These are phyloP conservation scores for Nemophila menziesii DNA, from an alignment of 257 asterid species.

Conservation along the genomic window DNA sequence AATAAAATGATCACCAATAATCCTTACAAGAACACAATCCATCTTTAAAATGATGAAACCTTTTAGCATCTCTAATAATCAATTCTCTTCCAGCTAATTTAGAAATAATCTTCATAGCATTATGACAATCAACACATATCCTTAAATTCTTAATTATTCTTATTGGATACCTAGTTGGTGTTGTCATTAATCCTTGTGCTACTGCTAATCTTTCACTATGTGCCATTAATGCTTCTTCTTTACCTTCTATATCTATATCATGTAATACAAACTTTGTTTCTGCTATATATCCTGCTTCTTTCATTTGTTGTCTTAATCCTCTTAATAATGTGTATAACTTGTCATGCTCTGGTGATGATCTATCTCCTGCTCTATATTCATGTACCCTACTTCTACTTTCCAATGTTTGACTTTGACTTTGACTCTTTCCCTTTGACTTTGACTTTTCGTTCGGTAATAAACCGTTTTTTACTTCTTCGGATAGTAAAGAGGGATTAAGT, in stretches of 20 bases:
- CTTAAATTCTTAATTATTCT: slow-evolving; percentile 72
- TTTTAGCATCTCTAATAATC: slow-evolving; percentile 58
- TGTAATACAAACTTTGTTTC: slow-evolving; percentile 73
- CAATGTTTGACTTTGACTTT: slow-evolving; percentile 39
- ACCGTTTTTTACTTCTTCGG: slow-evolving; percentile 62
- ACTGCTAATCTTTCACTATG: slow-evolving; percentile 88
- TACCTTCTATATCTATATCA: slow-evolving; percentile 69
- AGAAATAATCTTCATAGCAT: slow-evolving; percentile 62
- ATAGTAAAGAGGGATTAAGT: slow-evolving; percentile 45
- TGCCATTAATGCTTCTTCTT: slow-evolving; percentile 80
- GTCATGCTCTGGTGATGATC: slow-evolving; percentile 61
- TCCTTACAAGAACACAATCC: slow-evolving; percentile 76
- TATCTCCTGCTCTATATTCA: slow-evolving; percentile 80
- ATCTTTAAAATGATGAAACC: slow-evolving; percentile 78
- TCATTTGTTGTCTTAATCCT: slow-evolving; percentile 66
- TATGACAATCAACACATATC: slow-evolving; percentile 75
- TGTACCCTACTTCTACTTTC: slow-evolving; percentile 48
- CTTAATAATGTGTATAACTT: slow-evolving; percentile 42
- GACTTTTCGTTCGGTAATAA: slow-evolving; percentile 45
- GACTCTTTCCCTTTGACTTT: slow-evolving; percentile 36
- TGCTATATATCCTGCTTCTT: slow-evolving; percentile 65
- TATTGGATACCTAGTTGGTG: slow-evolving; percentile 46
- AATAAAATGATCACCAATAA: slow-evolving; percentile 48
- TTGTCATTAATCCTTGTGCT: slow-evolving; percentile 63
- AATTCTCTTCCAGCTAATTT: slow-evolving; percentile 77